These are phyloP conservation scores for Lactuca sativa DNA, from an alignment of 129 eudicot genomes.

Conservation along the genomic window DNA sequence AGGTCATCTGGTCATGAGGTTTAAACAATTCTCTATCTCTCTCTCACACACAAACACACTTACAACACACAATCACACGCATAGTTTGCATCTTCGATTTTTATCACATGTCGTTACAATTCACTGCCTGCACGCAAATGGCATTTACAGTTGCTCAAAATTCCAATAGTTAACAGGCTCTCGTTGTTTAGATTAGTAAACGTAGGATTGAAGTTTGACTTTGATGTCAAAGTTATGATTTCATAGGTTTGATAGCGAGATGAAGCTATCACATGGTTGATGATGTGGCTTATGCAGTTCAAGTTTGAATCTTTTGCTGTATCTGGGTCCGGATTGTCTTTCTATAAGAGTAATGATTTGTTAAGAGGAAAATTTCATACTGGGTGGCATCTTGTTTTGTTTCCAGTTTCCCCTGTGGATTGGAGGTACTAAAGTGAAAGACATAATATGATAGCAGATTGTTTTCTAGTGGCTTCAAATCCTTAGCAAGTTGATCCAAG, in stretches of 20 bases:
- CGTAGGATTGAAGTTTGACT: background rate
- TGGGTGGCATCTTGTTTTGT: background rate
- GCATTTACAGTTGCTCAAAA: constrained; percentile 15
- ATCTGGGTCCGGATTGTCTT: background rate
- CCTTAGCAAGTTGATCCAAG: background rate
- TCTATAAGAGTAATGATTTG: constrained; percentile 3
- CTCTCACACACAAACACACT: background rate
- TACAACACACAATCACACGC: background rate
- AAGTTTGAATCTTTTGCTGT: background rate
- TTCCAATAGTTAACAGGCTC: background rate
- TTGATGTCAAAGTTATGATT: constrained; percentile 1
- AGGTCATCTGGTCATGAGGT: constrained; percentile 18
- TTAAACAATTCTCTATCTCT: background rate
- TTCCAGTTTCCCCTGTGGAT: background rate
- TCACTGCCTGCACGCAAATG: constrained; percentile 7
- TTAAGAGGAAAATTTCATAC: background rate
- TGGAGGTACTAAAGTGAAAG: background rate
- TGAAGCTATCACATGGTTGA: background rate
- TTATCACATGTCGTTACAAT: constrained; percentile 7
- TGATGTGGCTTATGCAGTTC: constrained; percentile 8
- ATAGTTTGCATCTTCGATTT: constrained; percentile 14
- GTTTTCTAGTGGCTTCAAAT: constrained; percentile 9
- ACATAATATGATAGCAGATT: background rate
- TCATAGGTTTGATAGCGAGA: background rate
- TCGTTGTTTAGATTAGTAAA: constrained; percentile 8